A percentile compares a stretch with the other conserved stretches of the same genome.
These are phyloP conservation scores for Globisporangium middletonii DNA, from an alignment of 352 stramenopile species.

Conservation along the genomic window DNA sequence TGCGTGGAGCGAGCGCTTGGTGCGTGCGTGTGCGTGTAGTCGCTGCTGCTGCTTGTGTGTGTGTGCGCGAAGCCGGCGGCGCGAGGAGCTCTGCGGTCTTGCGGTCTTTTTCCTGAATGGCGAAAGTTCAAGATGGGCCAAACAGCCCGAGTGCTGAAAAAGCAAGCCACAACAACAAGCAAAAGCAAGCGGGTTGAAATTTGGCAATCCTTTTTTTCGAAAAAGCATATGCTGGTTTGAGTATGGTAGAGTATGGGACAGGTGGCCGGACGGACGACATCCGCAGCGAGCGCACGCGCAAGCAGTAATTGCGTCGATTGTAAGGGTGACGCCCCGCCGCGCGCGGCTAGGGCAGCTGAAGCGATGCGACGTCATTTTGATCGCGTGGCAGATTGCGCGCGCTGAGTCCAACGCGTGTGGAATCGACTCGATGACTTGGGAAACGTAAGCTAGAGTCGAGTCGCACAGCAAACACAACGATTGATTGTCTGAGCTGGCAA, in stretches of 20 bases:
- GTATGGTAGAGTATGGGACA: not conserved
- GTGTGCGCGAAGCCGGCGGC: not conserved
- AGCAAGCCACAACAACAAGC: not conserved
- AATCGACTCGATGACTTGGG: too few relatives aligned
- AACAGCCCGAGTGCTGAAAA: too few relatives aligned
- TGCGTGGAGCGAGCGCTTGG: not conserved
- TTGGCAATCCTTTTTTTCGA: not conserved
- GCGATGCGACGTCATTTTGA: too few relatives aligned
- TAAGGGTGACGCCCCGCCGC: not conserved
- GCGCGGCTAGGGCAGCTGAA: too few relatives aligned
- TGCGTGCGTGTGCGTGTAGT: not conserved
- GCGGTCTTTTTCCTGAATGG: constrained; percentile 1
- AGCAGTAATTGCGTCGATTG: not conserved
- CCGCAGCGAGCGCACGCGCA: not conserved
- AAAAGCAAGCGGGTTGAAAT: not conserved
- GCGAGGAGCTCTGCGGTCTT: constrained; percentile 4
- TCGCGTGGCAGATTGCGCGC: too few relatives aligned
- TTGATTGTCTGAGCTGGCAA: too few relatives aligned
- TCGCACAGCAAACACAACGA: too few relatives aligned
- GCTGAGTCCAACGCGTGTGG: too few relatives aligned
- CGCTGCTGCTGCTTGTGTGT: constrained; percentile 2
- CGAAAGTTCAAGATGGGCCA: not conserved
- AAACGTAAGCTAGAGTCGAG: too few relatives aligned
- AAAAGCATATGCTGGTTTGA: not conserved
- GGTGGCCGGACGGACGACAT: not conserved